Percentiles rank a stretch among this genome's conserved stretches.
phyloP scores from a whole-genome alignment of 2,329 filamentous ascomycete species.

The Paraphoma sp. region DNA sequence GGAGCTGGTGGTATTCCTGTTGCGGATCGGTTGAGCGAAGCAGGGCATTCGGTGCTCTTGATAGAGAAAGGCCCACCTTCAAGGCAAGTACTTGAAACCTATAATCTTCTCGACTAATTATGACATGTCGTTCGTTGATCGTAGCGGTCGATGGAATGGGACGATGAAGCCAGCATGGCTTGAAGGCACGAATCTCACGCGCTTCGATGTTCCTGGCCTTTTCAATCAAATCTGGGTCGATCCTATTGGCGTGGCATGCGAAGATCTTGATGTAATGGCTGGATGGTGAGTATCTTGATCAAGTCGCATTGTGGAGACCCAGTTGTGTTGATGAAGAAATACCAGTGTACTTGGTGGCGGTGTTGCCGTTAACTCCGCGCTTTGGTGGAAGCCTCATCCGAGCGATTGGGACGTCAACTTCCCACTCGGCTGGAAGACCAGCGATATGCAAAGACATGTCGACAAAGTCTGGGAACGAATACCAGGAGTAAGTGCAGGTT shows the following conservation, averaged over 20 bases:
- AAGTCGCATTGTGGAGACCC: not conserved
- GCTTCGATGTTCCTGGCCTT: constrained; percentile 72
- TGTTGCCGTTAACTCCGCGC: constrained; percentile 69
- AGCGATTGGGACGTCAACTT: constrained; percentile 74
- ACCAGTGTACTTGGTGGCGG: constrained; percentile 66
- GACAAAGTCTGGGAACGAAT: constrained; percentile 69
- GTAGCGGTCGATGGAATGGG: constrained; percentile 66
- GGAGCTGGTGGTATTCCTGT: constrained; percentile 66
- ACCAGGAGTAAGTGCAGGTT: constrained; percentile 46
- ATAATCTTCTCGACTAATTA: no score
- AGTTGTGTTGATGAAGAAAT: not conserved
- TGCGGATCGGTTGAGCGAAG: constrained; percentile 64
- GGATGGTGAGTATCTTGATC: constrained; percentile 55
- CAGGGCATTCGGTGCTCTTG: constrained; percentile 67
- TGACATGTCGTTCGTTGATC: no score
- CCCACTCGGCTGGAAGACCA: constrained; percentile 70
- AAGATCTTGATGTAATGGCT: constrained; percentile 72
- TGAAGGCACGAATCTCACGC: constrained; percentile 66
- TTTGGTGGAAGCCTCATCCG: constrained; percentile 70
- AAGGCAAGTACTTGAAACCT: not conserved
- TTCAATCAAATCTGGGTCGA: constrained; percentile 72
- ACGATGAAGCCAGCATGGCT: constrained; percentile 66
- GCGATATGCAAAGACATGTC: constrained; percentile 64
- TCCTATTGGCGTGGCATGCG: constrained; percentile 66
- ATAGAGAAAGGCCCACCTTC: constrained; percentile 55